Evolutionary conservation across 1,284 basidiomycete species (phyloP).

Genomic region (Leccinum griseonigrum): DNA sequence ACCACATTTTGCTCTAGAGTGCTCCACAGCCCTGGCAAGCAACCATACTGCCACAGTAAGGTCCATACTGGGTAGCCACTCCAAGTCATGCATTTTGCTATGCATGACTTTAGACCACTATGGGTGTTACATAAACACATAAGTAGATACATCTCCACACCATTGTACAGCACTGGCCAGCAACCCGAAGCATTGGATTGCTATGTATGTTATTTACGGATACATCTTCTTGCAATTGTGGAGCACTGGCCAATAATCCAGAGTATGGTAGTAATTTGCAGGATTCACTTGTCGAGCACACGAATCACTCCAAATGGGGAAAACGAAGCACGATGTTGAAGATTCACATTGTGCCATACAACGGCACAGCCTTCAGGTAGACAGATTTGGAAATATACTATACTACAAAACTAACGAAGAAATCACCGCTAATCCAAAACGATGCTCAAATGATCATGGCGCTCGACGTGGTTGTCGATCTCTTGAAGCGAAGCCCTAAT

Average conservation of each 20-base stretch:
- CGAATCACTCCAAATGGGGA: background rate
- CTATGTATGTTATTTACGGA: background rate
- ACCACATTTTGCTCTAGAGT: background rate
- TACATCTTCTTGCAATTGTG: background rate
- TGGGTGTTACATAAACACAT: too few relatives aligned
- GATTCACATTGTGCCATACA: background rate
- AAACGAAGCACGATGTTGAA: background rate
- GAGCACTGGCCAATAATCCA: background rate
- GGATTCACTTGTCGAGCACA: background rate
- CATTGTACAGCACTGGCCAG: too few relatives aligned
- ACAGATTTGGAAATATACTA: background rate
- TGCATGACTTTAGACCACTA: background rate
- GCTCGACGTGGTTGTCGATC: background rate
- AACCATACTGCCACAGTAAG: background rate
- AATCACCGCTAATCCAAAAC: background rate
- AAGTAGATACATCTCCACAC: too few relatives aligned
- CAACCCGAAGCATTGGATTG: background rate
- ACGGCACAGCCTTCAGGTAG: background rate
- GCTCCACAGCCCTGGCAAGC: background rate
- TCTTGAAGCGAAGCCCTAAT: background rate
- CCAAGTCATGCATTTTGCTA: background rate
- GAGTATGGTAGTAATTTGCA: background rate
- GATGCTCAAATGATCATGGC: background rate
- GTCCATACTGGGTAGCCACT: background rate
- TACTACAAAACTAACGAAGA: background rate